phyloP scores from a whole-genome alignment of 2,329 filamentous ascomycete species.

The Dothistroma septosporum region DNA sequence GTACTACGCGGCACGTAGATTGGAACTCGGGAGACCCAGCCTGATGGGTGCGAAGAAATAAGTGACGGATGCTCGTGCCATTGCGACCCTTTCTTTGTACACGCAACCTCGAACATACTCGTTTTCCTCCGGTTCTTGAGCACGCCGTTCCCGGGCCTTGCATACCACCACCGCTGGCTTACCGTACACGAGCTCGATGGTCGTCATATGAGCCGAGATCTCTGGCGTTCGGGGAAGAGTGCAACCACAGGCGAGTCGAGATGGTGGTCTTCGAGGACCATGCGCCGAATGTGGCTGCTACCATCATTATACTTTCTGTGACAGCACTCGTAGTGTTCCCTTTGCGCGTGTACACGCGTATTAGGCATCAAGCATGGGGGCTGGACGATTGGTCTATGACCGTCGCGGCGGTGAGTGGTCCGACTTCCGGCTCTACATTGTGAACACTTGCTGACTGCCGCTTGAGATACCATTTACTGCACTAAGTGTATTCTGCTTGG shows the following conservation, averaged over 20 bases:
- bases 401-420: slow-evolving; percentile 14
- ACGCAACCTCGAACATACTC: not conserved
- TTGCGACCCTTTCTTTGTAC: not conserved
- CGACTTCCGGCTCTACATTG: not conserved
- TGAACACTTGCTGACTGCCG: slow-evolving; percentile 3
- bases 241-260: slow-evolving; percentile 1
- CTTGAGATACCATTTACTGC: slow-evolving; percentile 27
- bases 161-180: not conserved
- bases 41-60: not conserved
- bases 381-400: slow-evolving; percentile 34
- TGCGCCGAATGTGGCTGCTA: slow-evolving; percentile 22
- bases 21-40: not conserved
- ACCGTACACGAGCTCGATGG: not conserved
- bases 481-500: slow-evolving; percentile 29
- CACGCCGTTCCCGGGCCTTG: not conserved
- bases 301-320: slow-evolving; percentile 18
- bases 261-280: slow-evolving; percentile 21
- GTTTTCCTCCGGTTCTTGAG: not conserved
- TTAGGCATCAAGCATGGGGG: slow-evolving; percentile 27
- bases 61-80: not conserved
- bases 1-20: not conserved
- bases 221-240: not conserved
- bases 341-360: slow-evolving; percentile 22
- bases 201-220: not conserved
- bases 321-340: slow-evolving; percentile 20